Evolutionary conservation across 257 asterid genomes (phyloP).

Genomic region (Forsythia viridissima): DNA sequence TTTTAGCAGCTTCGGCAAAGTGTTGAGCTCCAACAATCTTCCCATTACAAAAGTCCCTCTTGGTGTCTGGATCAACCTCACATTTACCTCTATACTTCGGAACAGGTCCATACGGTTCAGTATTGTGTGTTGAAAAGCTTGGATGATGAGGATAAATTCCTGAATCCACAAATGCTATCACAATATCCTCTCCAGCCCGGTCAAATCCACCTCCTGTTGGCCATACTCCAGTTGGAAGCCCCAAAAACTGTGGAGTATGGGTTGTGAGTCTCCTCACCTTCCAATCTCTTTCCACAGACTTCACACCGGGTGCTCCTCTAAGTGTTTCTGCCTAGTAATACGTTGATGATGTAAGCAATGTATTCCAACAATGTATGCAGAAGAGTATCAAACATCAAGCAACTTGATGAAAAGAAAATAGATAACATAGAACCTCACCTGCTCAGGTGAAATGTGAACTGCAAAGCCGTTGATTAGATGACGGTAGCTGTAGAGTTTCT

Average conservation of each 20-base stretch:
- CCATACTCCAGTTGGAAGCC: slow-evolving; percentile 99
- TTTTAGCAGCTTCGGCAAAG: slow-evolving; percentile 95
- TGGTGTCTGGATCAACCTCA: slow-evolving; percentile 75
- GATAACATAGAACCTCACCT: slow-evolving; percentile 57
- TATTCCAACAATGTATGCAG: background rate
- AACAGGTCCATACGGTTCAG: slow-evolving; percentile 87
- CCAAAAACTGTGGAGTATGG: slow-evolving; percentile 96
- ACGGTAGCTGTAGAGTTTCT: slow-evolving; percentile 87
- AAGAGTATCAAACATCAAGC: slow-evolving; percentile 15
- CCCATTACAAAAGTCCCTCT: slow-evolving; percentile 80
- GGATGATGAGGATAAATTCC: slow-evolving; percentile 96
- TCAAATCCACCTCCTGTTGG: slow-evolving; percentile 95
- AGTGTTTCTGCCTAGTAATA: slow-evolving; percentile 90
- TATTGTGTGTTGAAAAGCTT: slow-evolving; percentile 66
- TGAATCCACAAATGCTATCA: slow-evolving; percentile 93
- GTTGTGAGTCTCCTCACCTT: slow-evolving; percentile 93
- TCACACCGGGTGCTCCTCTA: slow-evolving; percentile 78
- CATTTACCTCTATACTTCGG: slow-evolving; percentile 90
- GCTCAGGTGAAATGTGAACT: slow-evolving; percentile 80
- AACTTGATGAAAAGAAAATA: slow-evolving; percentile 12
- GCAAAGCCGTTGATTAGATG: slow-evolving; percentile 97
- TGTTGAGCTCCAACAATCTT: slow-evolving; percentile 99
- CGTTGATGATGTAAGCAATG: slow-evolving; percentile 43
- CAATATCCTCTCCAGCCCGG: slow-evolving; percentile 93
- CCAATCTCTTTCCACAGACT: slow-evolving; percentile 93